Base-by-base conservation (phyloP, 331 rosid species). In the Malus hybrid region DNA sequence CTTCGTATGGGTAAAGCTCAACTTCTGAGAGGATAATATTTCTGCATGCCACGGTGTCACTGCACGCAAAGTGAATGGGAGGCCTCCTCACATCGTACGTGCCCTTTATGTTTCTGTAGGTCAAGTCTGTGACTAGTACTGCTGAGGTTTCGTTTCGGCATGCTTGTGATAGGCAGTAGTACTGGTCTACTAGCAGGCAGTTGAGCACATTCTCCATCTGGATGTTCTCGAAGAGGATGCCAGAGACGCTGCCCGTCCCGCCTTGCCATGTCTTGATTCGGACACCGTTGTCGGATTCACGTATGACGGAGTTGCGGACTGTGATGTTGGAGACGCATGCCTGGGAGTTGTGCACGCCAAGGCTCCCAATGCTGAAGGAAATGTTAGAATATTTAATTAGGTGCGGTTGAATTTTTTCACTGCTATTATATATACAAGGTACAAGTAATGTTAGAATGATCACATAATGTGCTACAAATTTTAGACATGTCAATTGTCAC, bases 221-320 rank as follows among this genome's bases (percentile, higher is more conserved):
- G 46, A 95, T 90, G 91, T 84, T 89, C 60, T 86, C 88, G 74
- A 95, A 95, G 42, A 71, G 65, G 13, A 95, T 62, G 1, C 84
- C 85, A 1, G 86, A 76, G 54, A 95, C 99, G 4, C 96, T 82
- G 0, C 99, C 97, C 61, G 85, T 79, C 4, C 99, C 97, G 1
- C 99, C 99, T 84, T 95, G 99, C 99, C 99, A 95, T 73, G 93
- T 93, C 88, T 93, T 93, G 50, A 88, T 89, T 27, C 99, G 83
- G 0, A 95, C 60, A 6, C 99, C 99, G 16, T 95, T 95, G 87
- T 95, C 97, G 3, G 99, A 92, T 74, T 92, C 93, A 55, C 57
- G 87, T 18, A 95, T 90, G 71, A 87, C 68, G 0, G 85, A 73
- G 32, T 95, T 80, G 0, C 86, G 83, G 2, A 95, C 99, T 0